Conservation (phyloP, 495 filamentous ascomycete species). For the Parathielavia appendiculata region DNA sequence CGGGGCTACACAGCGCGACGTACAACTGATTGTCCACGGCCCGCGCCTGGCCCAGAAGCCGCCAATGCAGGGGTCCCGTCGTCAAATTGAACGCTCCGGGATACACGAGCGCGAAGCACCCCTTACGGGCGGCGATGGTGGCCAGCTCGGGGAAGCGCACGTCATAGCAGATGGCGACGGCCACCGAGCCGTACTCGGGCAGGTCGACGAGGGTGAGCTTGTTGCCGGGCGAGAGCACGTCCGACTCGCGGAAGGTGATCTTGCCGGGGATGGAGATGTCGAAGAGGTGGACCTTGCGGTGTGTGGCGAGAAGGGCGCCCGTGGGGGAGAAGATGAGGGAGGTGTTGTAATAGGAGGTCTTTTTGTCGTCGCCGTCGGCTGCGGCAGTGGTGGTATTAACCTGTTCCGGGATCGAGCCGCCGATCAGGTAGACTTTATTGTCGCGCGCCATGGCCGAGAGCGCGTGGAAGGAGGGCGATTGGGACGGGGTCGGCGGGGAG, state of each 20-base stretch:
- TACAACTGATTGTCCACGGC: conserved; percentile 95
- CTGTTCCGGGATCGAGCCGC: conserved; percentile 88
- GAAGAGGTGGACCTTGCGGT: conserved; percentile 97
- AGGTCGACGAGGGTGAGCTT: conserved; percentile 75
- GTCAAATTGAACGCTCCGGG: conserved; percentile 95
- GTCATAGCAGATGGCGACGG: conserved; percentile 93
- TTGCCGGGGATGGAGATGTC: conserved; percentile 97
- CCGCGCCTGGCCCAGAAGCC: conserved; percentile 70
- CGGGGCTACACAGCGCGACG: conserved; percentile 87
- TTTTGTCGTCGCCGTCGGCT: background rate
- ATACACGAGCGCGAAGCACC: conserved; percentile 78
- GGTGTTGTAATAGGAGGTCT: conserved; percentile 85
- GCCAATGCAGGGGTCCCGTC: conserved; percentile 90
- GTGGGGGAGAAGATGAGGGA: conserved; percentile 72
- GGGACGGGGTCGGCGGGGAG: conserved; percentile 62
- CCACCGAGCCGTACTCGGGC: conserved; percentile 79
- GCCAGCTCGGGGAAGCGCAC: conserved; percentile 93
- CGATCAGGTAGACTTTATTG: conserved; percentile 71
- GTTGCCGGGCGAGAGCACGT: conserved; percentile 79
- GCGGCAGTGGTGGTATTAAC: conserved; percentile 25
- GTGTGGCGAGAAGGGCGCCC: conserved; percentile 72
- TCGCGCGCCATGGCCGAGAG: conserved; percentile 73
- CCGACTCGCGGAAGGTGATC: conserved; percentile 85
- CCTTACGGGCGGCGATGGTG: conserved; percentile 72
- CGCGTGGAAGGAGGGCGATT: conserved; percentile 79